Base-by-base conservation (phyloP, 371 early-diverging fungal species). In the Nosema muscidifuracis region DNA sequence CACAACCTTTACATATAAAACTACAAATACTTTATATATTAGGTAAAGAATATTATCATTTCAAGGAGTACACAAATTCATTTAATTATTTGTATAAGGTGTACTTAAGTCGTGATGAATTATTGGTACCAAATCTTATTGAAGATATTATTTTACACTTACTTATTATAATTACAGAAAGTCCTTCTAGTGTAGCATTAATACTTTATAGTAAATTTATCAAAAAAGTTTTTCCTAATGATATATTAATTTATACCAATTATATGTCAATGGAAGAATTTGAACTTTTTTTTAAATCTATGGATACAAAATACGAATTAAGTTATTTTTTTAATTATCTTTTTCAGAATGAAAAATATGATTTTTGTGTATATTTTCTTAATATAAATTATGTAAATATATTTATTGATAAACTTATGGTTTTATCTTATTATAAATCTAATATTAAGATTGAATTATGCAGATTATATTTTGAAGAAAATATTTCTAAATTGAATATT, bases 41-140 rank as follows among this genome's bases (percentile, higher is more conserved):
- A 24, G 55, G 24, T 26, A 53, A 53, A 26, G 55, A 53, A 53
- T 53, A 24, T 53, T 53, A 7, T 26, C 26, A 53, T 53, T 53
- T 53, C 24, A 26, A 53, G 22, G 55, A 53, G 18, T 16, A 3
- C 4, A 28, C 9, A 2, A 53, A 26, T 15, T 53, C 55, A 9
- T 20, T 24, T 2, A 6, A 53, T 24, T 53, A 53, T 53, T 53
- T 53, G 9, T 12, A 24, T 2, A 20, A 24, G 24, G 55, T 53
- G 16, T 53, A 24, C 4, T 4, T 24, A 6, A 53, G 24, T 53
- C 9, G 28, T 24, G 12, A 53, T 20, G 4, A 10, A n/a, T 47
- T 47, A 10, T 3, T 47, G 6, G 47, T 47, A 20, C 20, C 4
- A 10, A 47, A 47, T 47, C 4, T 47, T 12, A 12, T 47, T 10